phyloP scores from a whole-genome alignment of 2,329 filamentous ascomycete genomes.

The Pseudogymnoascus sp. region DNA sequence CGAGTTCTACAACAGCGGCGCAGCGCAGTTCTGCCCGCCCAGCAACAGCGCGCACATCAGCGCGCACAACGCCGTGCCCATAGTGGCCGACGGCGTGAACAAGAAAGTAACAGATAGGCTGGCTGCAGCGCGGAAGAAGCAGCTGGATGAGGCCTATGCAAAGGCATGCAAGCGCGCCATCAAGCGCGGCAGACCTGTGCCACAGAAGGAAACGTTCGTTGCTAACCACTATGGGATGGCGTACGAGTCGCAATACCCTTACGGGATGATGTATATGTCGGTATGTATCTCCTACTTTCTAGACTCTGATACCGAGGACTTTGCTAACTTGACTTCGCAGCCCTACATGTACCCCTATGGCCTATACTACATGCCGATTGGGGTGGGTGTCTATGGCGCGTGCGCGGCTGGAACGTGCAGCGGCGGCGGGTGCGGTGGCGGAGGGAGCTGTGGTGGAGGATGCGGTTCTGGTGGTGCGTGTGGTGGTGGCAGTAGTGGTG shows the following conservation, averaged over 20 bases:
- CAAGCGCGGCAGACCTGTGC: conserved; percentile 42
- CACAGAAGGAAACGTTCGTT: conserved; percentile 43
- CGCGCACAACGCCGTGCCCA: conserved; percentile 59
- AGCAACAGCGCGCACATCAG: conserved; percentile 63
- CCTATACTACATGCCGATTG: conserved; percentile 25
- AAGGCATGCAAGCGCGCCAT: conserved; percentile 44
- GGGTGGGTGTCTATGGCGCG: conserved; percentile 20
- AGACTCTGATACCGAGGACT: not conserved
- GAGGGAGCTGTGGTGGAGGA: conserved; percentile 37
- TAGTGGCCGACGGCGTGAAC: conserved; percentile 15
- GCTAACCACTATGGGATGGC: conserved; percentile 33
- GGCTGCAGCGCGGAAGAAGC: conserved; percentile 28
- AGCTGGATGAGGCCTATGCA: conserved; percentile 49
- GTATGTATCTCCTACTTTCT: not conserved
- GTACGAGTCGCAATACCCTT: not conserved
- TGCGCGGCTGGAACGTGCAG: conserved; percentile 38
- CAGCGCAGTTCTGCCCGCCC: conserved; percentile 43
- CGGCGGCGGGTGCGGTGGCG: conserved; percentile 34
- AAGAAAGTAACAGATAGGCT: conserved; percentile 23
- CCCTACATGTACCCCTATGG: conserved; percentile 18
- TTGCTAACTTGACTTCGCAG: conserved; percentile 24
- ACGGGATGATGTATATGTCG: conserved; percentile 7
- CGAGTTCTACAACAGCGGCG: conserved; percentile 41
- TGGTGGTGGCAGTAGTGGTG: conserved; percentile 26
- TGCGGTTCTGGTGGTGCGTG: conserved; percentile 33